These are phyloP conservation scores for Ganoderma resinaceum DNA, from an alignment of 1,284 basidiomycete genomes.

Conservation along the genomic window DNA sequence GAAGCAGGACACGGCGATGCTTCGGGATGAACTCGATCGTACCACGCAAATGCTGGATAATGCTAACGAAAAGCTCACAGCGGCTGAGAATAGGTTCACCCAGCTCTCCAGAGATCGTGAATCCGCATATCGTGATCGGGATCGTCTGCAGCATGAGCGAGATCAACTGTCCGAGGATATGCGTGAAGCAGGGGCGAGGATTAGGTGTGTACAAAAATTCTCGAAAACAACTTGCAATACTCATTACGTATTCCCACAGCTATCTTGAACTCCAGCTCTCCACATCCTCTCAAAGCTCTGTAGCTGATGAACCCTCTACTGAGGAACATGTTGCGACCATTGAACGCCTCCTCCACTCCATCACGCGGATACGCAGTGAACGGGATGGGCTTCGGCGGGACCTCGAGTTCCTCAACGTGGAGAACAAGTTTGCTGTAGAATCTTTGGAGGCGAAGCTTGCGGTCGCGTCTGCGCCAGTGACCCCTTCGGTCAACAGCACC, in stretches of 20 bases:
- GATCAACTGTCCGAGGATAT: slow-evolving; percentile 39
- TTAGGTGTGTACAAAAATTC: slow-evolving; percentile 37
- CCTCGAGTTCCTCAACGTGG: slow-evolving; percentile 75
- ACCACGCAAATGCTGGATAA: slow-evolving; percentile 50
- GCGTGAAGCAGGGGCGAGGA: slow-evolving; percentile 38
- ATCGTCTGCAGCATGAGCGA: slow-evolving; percentile 40
- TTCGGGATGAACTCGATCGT: slow-evolving; percentile 41
- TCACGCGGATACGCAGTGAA: slow-evolving; percentile 73
- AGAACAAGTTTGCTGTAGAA: slow-evolving; percentile 71
- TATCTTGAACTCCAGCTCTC: slow-evolving; percentile 32
- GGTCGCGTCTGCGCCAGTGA: slow-evolving; percentile 23
- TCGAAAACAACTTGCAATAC: neutral
- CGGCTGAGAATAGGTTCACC: slow-evolving; percentile 45
- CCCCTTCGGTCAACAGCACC: slow-evolving; percentile 19
- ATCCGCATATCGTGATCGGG: slow-evolving; percentile 50
- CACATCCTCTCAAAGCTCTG: slow-evolving; percentile 14
- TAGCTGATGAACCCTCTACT: slow-evolving; percentile 17
- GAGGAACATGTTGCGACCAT: slow-evolving; percentile 42
- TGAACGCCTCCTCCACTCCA: slow-evolving; percentile 62
- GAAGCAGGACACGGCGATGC: slow-evolving; percentile 30
- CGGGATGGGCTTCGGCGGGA: slow-evolving; percentile 72
- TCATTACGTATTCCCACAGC: slow-evolving; percentile 17
- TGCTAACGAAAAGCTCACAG: slow-evolving; percentile 48
- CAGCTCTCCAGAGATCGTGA: slow-evolving; percentile 54
- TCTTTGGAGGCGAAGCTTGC: slow-evolving; percentile 59